Evolutionary conservation across 1,139 yeast genomes (phyloP).

Genomic region (Kurtzmaniella natalensis): DNA sequence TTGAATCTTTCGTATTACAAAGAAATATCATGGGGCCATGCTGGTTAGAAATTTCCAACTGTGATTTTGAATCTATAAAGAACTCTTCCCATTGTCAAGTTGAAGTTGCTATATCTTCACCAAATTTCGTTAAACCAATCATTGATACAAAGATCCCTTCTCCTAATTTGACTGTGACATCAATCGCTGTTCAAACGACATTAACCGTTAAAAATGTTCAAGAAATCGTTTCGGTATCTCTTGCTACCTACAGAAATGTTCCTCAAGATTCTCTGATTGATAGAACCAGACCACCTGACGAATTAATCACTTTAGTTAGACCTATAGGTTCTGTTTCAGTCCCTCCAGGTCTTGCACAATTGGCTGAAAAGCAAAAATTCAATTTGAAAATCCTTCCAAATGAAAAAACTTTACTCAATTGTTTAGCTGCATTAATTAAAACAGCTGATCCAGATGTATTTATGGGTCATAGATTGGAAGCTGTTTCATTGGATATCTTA

Average conservation of each 20-base stretch:
- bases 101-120: slow-evolving; percentile 58
- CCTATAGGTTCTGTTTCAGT: slow-evolving; percentile 59
- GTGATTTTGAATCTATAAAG: slow-evolving; percentile 54
- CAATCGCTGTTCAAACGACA: slow-evolving; percentile 76
- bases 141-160: slow-evolving; percentile 51
- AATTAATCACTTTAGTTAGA: slow-evolving; percentile 65
- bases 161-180: slow-evolving; percentile 57
- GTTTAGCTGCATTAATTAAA: slow-evolving; percentile 69
- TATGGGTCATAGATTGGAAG: slow-evolving; percentile 83
- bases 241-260: slow-evolving; percentile 61
- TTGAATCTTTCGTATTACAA: slow-evolving; percentile 83
- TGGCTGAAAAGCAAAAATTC: slow-evolving; percentile 49
- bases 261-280: slow-evolving; percentile 72
- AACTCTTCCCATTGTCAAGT: slow-evolving; percentile 80
- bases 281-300: slow-evolving; percentile 51
- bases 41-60: slow-evolving; percentile 74
- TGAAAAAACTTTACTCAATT: slow-evolving; percentile 70
- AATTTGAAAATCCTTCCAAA: slow-evolving; percentile 56
- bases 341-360: slow-evolving; percentile 69
- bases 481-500: slow-evolving; percentile 71
- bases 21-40: slow-evolving; percentile 95
- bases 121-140: slow-evolving; percentile 47
- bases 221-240: slow-evolving; percentile 80
- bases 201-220: slow-evolving; percentile 74
- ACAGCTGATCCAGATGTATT: slow-evolving; percentile 84